Conservation (phyloP, 495 filamentous ascomycete species). For the Penicillium antarcticum region DNA sequence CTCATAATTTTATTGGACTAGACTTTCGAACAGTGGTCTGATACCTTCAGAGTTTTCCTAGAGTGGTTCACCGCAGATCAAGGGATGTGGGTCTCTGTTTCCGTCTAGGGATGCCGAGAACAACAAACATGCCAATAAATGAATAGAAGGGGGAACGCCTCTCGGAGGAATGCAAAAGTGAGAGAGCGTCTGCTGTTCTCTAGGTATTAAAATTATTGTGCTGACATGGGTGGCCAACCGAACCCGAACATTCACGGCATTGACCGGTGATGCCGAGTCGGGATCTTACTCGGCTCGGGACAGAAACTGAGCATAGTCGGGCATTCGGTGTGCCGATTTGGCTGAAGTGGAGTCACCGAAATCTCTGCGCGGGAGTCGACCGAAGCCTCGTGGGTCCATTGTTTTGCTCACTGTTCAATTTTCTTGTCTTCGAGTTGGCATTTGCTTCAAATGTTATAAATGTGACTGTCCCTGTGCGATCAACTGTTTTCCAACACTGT, state of each 20-base stretch:
- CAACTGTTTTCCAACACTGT: neutral
- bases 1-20: neutral
- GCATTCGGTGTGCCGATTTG: slow-evolving; percentile 29
- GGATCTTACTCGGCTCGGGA: slow-evolving; percentile 13
- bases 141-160: neutral
- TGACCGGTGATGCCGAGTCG: slow-evolving; percentile 19
- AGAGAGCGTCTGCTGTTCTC: no score
- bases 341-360: slow-evolving; percentile 16
- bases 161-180: neutral
- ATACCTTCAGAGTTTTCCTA: slow-evolving; percentile 8
- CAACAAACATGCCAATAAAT: neutral
- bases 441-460: slow-evolving; percentile 13
- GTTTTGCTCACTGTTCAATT: neutral
- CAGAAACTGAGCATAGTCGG: neutral
- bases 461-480: neutral
- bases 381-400: slow-evolving; percentile 23
- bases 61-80: slow-evolving; percentile 19
- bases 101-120: slow-evolving; percentile 8
- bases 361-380: slow-evolving; percentile 21
- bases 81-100: slow-evolving; percentile 23
- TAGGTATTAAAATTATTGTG: no score
- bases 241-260: neutral
- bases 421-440: slow-evolving; percentile 11
- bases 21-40: slow-evolving; percentile 3
- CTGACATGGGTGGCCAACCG: no score